A percentile compares a stretch with the other conserved stretches of the same genome.
Conservation (phyloP, 2,329 filamentous ascomycete genomes). For the Tolypocladium endophyticum region DNA sequence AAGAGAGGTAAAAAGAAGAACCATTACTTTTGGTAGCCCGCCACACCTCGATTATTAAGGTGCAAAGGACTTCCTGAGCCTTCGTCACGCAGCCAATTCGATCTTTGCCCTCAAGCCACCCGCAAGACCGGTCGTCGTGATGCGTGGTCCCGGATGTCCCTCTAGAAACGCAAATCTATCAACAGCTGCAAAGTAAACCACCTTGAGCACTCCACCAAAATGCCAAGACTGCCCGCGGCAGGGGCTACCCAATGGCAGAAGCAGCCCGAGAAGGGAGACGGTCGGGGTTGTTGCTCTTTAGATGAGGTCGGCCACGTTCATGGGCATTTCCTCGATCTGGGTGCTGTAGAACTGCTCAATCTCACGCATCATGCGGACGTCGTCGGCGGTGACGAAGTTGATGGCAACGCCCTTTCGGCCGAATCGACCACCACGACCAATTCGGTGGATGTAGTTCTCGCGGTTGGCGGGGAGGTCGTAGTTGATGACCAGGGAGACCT, state of each 20-base stretch:
- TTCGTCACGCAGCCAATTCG: conserved; percentile 24
- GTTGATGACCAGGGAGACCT: conserved; percentile 99
- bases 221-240: conserved; percentile 16
- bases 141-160: conserved; percentile 15
- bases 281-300: conserved; percentile 31
- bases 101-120: conserved; percentile 19
- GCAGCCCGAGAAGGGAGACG: conserved; percentile 12
- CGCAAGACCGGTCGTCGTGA: conserved; percentile 15
- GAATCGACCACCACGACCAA: conserved; percentile 98
- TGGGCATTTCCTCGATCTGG: conserved; percentile 99
- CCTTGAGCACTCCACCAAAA: conserved; percentile 18
- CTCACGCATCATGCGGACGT: conserved; percentile 99
- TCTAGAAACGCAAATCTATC: conserved; percentile 31
- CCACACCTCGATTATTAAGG: conserved; percentile 25
- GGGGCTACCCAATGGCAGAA: conserved; percentile 10
- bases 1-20: conserved; percentile 21
- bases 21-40: conserved; percentile 33
- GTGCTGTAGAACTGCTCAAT: conserved; percentile 99
- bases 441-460: conserved; percentile 99
- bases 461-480: conserved; percentile 98
- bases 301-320: conserved; percentile 75
- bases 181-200: conserved; percentile 23
- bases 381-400: conserved; percentile 99
- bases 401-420: conserved; percentile 99
- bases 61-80: conserved; percentile 26